Conservation (phyloP, 495 filamentous ascomycete genomes). For the Cudoniella acicularis region DNA sequence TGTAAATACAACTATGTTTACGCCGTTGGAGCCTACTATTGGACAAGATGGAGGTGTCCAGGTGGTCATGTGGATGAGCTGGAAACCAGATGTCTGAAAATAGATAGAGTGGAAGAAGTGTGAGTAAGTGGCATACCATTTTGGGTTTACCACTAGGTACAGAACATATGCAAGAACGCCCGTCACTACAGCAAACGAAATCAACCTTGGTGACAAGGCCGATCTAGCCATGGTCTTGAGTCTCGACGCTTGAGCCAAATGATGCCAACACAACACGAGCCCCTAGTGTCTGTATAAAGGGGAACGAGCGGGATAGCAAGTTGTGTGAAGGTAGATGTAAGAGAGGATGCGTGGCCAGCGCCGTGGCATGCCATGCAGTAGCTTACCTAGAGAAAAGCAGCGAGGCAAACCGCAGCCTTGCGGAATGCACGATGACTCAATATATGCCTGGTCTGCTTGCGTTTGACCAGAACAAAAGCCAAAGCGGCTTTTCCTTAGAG, state of each 20-base stretch:
- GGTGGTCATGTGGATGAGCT: background rate
- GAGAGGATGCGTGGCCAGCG: background rate
- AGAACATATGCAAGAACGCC: slow-evolving; percentile 24
- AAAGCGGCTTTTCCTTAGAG: too few relatives aligned
- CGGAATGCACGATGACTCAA: slow-evolving; percentile 11
- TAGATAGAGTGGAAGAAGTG: background rate
- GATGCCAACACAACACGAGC: background rate
- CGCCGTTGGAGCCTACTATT: too few relatives aligned
- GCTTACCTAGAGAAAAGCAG: background rate
- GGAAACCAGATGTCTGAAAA: background rate
- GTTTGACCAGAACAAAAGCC: too few relatives aligned
- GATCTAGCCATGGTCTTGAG: slow-evolving; percentile 20
- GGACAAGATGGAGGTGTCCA: too few relatives aligned
- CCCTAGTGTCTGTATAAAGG: too few relatives aligned
- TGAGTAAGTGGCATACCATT: slow-evolving; percentile 13
- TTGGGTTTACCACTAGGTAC: slow-evolving; percentile 15
- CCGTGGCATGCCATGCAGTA: background rate
- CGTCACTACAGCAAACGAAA: background rate
- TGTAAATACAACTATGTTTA: too few relatives aligned
- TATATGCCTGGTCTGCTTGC: too few relatives aligned
- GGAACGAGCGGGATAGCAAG: too few relatives aligned
- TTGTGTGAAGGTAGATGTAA: background rate
- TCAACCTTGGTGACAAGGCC: background rate
- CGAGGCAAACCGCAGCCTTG: slow-evolving; percentile 9
- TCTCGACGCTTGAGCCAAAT: too few relatives aligned